A percentile compares a stretch with the other conserved stretches of the same genome.
Evolutionary conservation across 2,329 filamentous ascomycete genomes (phyloP).

Genomic region (Fusarium anguioides): DNA sequence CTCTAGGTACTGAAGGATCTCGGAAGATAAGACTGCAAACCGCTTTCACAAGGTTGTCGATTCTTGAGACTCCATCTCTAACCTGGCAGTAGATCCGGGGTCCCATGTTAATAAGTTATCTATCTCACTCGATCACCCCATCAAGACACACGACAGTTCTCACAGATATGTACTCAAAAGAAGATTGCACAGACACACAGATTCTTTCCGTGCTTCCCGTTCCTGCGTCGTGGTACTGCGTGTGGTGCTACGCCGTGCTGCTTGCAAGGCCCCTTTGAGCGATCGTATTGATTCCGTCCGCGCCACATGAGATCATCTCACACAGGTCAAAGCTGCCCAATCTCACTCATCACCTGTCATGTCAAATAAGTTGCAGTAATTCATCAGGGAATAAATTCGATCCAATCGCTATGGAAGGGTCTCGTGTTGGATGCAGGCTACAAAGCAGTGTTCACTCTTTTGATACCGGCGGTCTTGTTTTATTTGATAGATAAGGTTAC

Average conservation of each 20-base stretch:
- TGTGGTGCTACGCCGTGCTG: background rate
- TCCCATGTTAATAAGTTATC: constrained; percentile 37
- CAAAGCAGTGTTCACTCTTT: background rate
- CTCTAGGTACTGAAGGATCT: background rate
- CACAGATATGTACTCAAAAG: constrained; percentile 20
- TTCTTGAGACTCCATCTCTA: constrained; percentile 16
- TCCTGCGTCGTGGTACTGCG: constrained; percentile 22
- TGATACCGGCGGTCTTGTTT: background rate
- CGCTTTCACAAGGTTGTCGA: background rate
- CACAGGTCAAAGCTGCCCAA: constrained; percentile 9
- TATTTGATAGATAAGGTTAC: background rate
- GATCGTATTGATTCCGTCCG: constrained; percentile 2
- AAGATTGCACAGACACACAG: constrained; percentile 14
- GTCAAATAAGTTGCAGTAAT: background rate
- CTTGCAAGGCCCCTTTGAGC: background rate
- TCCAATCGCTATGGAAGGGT: constrained; percentile 19
- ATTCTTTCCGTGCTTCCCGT: constrained; percentile 27
- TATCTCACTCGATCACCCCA: constrained; percentile 33
- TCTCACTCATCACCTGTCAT: background rate
- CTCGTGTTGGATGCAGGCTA: background rate
- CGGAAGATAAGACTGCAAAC: background rate
- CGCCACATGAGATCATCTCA: constrained; percentile 20
- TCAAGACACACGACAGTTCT: constrained; percentile 6
- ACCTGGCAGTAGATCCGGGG: constrained; percentile 38
- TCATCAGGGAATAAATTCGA: constrained; percentile 11